Base-by-base conservation (phyloP, 139 green algal species). In the Yamagishiella unicocca region DNA sequence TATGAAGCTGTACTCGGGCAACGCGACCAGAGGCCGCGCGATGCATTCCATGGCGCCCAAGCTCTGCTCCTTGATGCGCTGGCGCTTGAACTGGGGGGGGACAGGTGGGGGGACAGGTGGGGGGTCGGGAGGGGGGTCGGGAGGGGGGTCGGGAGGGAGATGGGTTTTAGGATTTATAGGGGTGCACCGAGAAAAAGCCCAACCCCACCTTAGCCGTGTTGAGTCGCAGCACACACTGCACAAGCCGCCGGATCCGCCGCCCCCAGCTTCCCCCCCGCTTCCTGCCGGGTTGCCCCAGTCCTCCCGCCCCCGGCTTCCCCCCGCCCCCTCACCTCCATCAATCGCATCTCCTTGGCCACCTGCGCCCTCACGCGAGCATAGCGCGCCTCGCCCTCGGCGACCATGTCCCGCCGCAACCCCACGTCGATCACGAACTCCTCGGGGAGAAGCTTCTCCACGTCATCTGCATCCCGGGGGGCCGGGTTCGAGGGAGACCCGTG, bases 371-470 rank as follows among this genome's bases (percentile, higher is more conserved):
- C 53, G 22, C 8, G 25, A 17, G 24, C 40, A 37, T 85, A 74
- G 8, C 58, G 43, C 40, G 17, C 45, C 27, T 73, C 75, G 0
- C 55, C 88, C 33, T 62, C 82, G 54, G 24, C 64, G 10, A 53
- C 17, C 22, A 91, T 45, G 35, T 73, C 40, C 22, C 24, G 42
- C 64, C 62, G 45, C 82, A 89, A 54, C 7, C 14, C 82, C 0
- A 40, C 46, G 64, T 91, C 88, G 9, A 91, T 83, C 42, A 88
- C 46, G 55, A 91, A 89, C n/a, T 88, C 88, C n/a, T 62, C 50
- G 1, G 87, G 58, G 0, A 38, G 68, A 38, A 91, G 70, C 53
- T 55, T 64, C 82, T 91, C 75, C 25, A 45, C 50, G 27, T 86
- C 67, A 24, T 74, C 82, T 75, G 73, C 9, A 33, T 2, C 22